phyloP scores from a whole-genome alignment of 2,329 filamentous ascomycete genomes.

The Metarhizium sp. region DNA sequence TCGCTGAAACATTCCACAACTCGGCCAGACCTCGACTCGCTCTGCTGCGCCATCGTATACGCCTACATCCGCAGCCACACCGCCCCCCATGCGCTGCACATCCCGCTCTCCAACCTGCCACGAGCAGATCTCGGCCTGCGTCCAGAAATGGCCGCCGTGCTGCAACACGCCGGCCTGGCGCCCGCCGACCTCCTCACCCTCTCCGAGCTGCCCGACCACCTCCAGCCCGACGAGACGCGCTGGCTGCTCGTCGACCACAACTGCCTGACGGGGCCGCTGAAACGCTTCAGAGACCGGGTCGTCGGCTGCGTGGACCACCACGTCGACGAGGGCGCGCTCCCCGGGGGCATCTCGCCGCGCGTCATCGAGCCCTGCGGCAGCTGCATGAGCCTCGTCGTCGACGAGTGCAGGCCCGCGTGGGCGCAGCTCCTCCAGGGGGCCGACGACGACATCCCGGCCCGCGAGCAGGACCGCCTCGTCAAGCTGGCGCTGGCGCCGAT shows the following conservation, averaged over 20 bases:
- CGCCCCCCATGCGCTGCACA: conserved; percentile 46
- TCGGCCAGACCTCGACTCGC: conserved; percentile 63
- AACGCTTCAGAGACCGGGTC: conserved; percentile 42
- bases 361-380: conserved; percentile 60
- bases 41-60: conserved; percentile 63
- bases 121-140: conserved; percentile 60
- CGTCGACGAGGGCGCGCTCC: conserved; percentile 55
- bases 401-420: conserved; percentile 50
- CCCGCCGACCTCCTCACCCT: conserved; percentile 55
- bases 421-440: conserved; percentile 28
- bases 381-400: conserved; percentile 61
- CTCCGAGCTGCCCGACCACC: conserved; percentile 34
- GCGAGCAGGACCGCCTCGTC: conserved; percentile 50
- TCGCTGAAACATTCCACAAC: neutral
- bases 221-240: conserved; percentile 46
- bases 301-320: conserved; percentile 71
- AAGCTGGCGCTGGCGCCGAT: conserved; percentile 61
- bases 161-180: conserved; percentile 49
- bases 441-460: conserved; percentile 4
- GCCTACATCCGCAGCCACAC: conserved; percentile 62
- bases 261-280: conserved; percentile 52
- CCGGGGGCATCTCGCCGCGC: conserved; percentile 38
- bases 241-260: conserved; percentile 82
- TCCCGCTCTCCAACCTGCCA: conserved; percentile 65
- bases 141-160: conserved; percentile 60